phyloP scores from a whole-genome alignment of 495 filamentous ascomycete species.

The Daldinia childiae region DNA sequence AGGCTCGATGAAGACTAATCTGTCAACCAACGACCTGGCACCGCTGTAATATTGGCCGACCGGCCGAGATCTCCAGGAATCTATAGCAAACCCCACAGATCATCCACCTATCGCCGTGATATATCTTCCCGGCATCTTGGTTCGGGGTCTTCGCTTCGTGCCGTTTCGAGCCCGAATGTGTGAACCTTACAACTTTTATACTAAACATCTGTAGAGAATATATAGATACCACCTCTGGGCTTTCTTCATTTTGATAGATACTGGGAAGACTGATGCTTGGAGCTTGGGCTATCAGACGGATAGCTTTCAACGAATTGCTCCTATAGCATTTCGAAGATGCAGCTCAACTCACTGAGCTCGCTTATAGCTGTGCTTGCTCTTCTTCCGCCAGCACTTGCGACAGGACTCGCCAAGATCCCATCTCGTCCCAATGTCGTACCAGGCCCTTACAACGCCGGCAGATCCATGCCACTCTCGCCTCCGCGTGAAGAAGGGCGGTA shows the following conservation, averaged over 20 bases:
- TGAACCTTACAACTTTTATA: conserved; percentile 3
- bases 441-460: conserved; percentile 21
- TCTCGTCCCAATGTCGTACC: conserved; percentile 32
- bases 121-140: conserved; percentile 17
- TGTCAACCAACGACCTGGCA: conserved; percentile 4
- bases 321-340: conserved; percentile 11
- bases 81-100: conserved; percentile 32
- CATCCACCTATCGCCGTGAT: conserved; percentile 39
- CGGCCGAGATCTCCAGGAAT: conserved; percentile 21
- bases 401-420: conserved; percentile 18
- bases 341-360: conserved; percentile 6
- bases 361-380: conserved; percentile 12
- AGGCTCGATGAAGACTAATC: conserved; percentile 3
- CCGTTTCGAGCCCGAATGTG: conserved; percentile 6
- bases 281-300: background rate
- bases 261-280: background rate
- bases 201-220: background rate
- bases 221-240: conserved; percentile 8
- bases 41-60: conserved; percentile 24
- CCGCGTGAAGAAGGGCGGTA: conserved; percentile 26
- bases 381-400: conserved; percentile 6
- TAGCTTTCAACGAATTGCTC: background rate
- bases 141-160: conserved; percentile 17
- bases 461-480: conserved; percentile 23
- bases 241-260: background rate